Percentiles rank a stretch among this genome's conserved stretches.
phyloP scores from a whole-genome alignment of 169 alveolate species.

The Plasmodium coatneyi region DNA sequence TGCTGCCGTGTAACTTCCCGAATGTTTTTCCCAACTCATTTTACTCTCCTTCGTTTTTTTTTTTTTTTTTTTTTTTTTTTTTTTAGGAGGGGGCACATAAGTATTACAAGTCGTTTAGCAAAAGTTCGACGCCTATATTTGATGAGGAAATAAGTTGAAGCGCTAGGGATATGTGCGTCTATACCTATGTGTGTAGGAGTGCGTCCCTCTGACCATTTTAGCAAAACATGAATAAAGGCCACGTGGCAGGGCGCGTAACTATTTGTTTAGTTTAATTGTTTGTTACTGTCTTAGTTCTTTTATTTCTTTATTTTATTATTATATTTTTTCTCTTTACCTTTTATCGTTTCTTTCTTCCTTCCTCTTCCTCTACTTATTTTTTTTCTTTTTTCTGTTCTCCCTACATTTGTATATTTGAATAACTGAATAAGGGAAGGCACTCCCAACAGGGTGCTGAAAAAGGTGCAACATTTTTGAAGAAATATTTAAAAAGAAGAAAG shows the following conservation, averaged over 20 bases:
- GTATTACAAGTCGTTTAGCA: constrained; percentile 64
- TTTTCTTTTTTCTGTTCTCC: no score
- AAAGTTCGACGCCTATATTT: constrained; percentile 42
- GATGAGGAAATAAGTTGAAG: constrained; percentile 54
- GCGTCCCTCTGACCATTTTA: constrained; percentile 1
- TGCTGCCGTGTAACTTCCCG: background rate
- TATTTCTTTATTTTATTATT: background rate
- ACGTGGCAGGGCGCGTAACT: background rate
- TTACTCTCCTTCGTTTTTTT: background rate
- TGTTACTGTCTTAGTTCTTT: constrained; percentile 16
- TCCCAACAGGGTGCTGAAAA: no score
- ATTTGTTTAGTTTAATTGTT: constrained; percentile 5
- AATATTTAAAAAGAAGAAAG: no score
- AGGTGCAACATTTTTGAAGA: no score
- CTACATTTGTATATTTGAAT: no score
- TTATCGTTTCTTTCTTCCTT: no score
- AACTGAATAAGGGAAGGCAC: no score
- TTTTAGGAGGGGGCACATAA: constrained; percentile 74
- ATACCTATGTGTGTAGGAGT: background rate
- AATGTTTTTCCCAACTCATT: background rate
- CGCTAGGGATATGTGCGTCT: background rate
- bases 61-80: background rate
- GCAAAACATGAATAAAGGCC: background rate
- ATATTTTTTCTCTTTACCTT: background rate
- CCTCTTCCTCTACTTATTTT: no score